Base-by-base conservation (phyloP, 495 filamentous ascomycete species). In the Filosporella fistucella region DNA sequence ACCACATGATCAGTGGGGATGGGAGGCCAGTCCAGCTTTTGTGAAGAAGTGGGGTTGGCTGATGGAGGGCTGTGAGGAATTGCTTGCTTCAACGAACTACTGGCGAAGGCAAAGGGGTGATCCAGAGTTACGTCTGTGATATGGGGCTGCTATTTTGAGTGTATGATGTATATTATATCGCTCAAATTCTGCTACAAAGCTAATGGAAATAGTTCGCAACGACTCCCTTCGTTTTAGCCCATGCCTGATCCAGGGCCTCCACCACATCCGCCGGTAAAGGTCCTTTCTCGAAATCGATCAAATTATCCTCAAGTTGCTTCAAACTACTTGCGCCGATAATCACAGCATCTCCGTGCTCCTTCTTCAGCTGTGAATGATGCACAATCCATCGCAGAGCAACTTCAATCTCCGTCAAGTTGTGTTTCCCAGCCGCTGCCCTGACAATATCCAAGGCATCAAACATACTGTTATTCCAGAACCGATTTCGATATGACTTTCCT, bases 221-320 rank as follows among this genome's bases (percentile, higher is more conserved):
- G 0, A 53, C 43, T 13, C 52, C 48, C 23, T 49, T 53, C 10
- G 44, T 45, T 4, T 3, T 24, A 26, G 10, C 17, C 55, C 55
- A 57, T 11, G 16, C 45, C 26, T 49, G 28, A 26, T 57, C 55
- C 21, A 57, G 17, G 3, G 50, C 43, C 54, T 71, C 58, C 24
- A 78, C 61, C 32, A 77, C 70, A 14, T 75, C 74, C 18, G 72
- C 63, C 10, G 76, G 75, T 52, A 84, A 59, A 9, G 75, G 71
- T 1, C 72, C 78, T 58, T 80, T 80, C 51, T 81, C 71, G 35
- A 81, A 59, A 55, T 74, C 69, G 35, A 62, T 62, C 34, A 84
- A 46, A 57, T 80, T 82, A 25, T 63, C 52, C 48, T 75, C 63
- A 20, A 84, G 53, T 44, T 82, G 78, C 23, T 63, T 52, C 16